Base-by-base conservation (phyloP, 768 basidiomycete genomes). In the Cyathus striatus region DNA sequence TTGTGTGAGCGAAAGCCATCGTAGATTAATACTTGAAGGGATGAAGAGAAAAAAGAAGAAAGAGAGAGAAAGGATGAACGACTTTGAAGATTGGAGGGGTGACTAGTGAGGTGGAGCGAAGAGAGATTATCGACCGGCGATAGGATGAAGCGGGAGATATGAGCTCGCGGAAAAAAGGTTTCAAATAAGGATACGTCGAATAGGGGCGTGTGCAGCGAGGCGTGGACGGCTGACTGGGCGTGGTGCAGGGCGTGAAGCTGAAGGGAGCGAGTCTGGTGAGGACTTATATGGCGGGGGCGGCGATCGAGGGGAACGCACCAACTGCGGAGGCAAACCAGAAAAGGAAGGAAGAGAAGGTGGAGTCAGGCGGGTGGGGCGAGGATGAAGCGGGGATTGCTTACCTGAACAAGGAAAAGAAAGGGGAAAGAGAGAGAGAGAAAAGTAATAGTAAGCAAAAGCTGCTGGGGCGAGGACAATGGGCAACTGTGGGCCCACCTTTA, bases 1-100 rank as follows among this genome's bases (percentile, higher is more conserved):
- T 32, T 3, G 30, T 12, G 4, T 12, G 13, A 5, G 30, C 17
- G 30, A 16, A 13, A 68, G 64, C 65, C 88, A 87, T 90, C 7
- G 79, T 73, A 32, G 81, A 62, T 27, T 80, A 77, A 54, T 78
- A 88, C 84, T 78, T 30, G 72, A 63, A 41, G 61, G 54, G 52
- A 73, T 68, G 47, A 88, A 75, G 44, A 83, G 78, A 24, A 75
- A 73, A 26, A 83, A 87, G 60, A 90, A 72, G 27, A 30, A 30
- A n/a, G n/a, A n/a, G n/a, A 44, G 80, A 67, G 59, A 88, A 74
- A 59, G 81, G 81, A 54, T 90, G 83, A 46, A 83, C 73, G 60
- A 90, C 76, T 49, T 86, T 75, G 64, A 42, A 45, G 39, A 20
- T 40, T 41, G 22, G 26, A 43, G 33, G 34, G 46, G 38, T n/a